Percentiles rank a stretch among this genome's conserved stretches.
Conservation (phyloP, 192 early-diverging fungal species). For the Coemansia sp. region DNA sequence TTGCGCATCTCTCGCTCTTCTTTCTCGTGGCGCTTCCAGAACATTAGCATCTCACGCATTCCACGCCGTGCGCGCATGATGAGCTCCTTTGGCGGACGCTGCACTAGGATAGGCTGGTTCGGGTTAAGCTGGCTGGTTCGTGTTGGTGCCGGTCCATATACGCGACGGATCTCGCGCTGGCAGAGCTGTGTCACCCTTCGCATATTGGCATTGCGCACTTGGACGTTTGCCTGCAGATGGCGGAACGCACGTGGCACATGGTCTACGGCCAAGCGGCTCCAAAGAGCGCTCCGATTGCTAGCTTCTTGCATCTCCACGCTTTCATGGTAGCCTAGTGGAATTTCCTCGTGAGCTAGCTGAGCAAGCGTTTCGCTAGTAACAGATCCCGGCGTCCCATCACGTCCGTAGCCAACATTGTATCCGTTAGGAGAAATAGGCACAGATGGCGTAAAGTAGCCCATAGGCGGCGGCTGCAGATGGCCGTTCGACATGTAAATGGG, state of each 20-base stretch:
- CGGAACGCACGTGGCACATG: slow-evolving; percentile 49
- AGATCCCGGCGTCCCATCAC: slow-evolving; percentile 25
- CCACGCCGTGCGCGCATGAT: slow-evolving; percentile 64
- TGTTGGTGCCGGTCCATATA: slow-evolving; percentile 51
- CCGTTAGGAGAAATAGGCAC: slow-evolving; percentile 21
- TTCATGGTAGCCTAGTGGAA: background rate
- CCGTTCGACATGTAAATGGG: slow-evolving; percentile 2
- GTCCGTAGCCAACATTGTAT: slow-evolving; percentile 21
- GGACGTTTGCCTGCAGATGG: slow-evolving; percentile 36
- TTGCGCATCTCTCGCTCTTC: slow-evolving; percentile 88
- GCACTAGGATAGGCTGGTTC: slow-evolving; percentile 24
- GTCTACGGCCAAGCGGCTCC: slow-evolving; percentile 28
- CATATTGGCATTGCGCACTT: slow-evolving; percentile 59
- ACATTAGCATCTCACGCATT: slow-evolving; percentile 78
- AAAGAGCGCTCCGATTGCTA: slow-evolving; percentile 14
- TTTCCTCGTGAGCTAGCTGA: slow-evolving; percentile 21
- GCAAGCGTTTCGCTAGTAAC: slow-evolving; percentile 27
- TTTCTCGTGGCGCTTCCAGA: slow-evolving; percentile 90
- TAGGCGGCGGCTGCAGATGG: slow-evolving; percentile 27
- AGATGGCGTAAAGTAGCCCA: slow-evolving; percentile 50
- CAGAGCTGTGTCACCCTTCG: slow-evolving; percentile 70
- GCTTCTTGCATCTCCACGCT: slow-evolving; percentile 2
- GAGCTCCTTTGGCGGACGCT: slow-evolving; percentile 60
- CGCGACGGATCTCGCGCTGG: slow-evolving; percentile 70
- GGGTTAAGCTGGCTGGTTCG: slow-evolving; percentile 39